phyloP scores from a whole-genome alignment of 1,284 basidiomycete species.

The Dichomitus squalens region DNA sequence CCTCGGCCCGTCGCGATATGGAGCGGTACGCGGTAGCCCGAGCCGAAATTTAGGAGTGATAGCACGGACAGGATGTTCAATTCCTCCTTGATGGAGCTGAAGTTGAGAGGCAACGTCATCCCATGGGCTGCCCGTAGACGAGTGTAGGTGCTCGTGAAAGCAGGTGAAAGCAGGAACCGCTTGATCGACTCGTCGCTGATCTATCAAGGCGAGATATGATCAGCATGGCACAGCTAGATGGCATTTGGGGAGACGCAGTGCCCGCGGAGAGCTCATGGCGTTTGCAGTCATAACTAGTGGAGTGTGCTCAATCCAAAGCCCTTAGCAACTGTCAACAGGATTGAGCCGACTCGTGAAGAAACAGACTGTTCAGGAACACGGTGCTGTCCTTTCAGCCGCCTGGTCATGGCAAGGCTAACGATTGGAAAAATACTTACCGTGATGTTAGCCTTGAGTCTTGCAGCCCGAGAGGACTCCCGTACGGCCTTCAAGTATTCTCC shows the following conservation, averaged over 20 bases:
- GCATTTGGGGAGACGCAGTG: neutral
- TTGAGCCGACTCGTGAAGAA: neutral
- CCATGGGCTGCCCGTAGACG: slow-evolving; percentile 67
- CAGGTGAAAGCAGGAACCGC: slow-evolving; percentile 62
- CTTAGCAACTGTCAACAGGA: neutral
- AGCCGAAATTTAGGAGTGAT: slow-evolving; percentile 79
- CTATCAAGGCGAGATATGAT: slow-evolving; percentile 35
- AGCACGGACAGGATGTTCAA: slow-evolving; percentile 75
- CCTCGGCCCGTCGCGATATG: slow-evolving; percentile 72
- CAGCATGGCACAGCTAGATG: neutral
- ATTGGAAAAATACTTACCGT: slow-evolving; percentile 28
- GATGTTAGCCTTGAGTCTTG: slow-evolving; percentile 44
- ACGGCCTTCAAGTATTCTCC: slow-evolving; percentile 53
- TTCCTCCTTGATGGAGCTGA: slow-evolving; percentile 68
- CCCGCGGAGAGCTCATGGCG: neutral
- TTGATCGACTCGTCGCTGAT: slow-evolving; percentile 57
- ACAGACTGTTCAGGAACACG: too few species aligned
- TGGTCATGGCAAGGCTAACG: too few species aligned
- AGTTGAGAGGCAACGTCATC: slow-evolving; percentile 74
- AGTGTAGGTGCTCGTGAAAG: slow-evolving; percentile 64
- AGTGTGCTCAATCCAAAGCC: neutral
- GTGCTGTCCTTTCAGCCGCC: too few species aligned
- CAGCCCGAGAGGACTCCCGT: slow-evolving; percentile 47
- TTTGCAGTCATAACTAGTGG: too few species aligned
- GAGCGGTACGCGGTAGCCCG: slow-evolving; percentile 74